Evolutionary conservation across 129 eudicot genomes (phyloP), one percentile per base, ranked within the genome.

Genomic region (Calendula officinalis): DNA sequence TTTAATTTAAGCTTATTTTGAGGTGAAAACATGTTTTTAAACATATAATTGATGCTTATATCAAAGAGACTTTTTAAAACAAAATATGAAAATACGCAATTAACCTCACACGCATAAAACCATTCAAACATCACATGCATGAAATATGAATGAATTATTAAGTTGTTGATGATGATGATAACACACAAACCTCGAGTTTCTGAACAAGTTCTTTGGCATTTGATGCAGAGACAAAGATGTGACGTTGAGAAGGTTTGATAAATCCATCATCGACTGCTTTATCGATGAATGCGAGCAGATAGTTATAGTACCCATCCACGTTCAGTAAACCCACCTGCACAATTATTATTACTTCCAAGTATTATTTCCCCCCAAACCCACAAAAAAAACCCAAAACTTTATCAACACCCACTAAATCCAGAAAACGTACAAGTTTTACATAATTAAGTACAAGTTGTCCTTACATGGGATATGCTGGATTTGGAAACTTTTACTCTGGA

Each of bases 251-350:
- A 66, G 92, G 96, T 76, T 82, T 76, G 57, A 88, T 88, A 84
- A 88, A 88, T n/a, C 92, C 96, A 75, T 82, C 96, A 67, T 88
- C 96, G 2, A 88, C 91, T 63, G 96, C 96, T 79, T 84, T 84
- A 76, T 88, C 96, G 43, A 88, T 84, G 89, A 88, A 88, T 50
- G 86, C 82, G 22, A 84, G 77, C 62, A 88, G 77, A 70, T 69
- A 70, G 82, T 88, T 75, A 77, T 88, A 88, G 72, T 77, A 88
- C 12, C 96, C 96, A 79, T 88, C 96, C 5, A 88, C 96, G 33
- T 88, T 88, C 52, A 88, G 82, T 65, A 88, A 75, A 0, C 96
- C 96, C 66, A 88, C 96, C 96, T 87, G 79, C 71, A 67, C 36
- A 45, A 64, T 35, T 4, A 35, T 56, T 35, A 47, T 22, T 38